Conservation (phyloP, 805 yeast genomes). For the Debaryomyces castellii region DNA sequence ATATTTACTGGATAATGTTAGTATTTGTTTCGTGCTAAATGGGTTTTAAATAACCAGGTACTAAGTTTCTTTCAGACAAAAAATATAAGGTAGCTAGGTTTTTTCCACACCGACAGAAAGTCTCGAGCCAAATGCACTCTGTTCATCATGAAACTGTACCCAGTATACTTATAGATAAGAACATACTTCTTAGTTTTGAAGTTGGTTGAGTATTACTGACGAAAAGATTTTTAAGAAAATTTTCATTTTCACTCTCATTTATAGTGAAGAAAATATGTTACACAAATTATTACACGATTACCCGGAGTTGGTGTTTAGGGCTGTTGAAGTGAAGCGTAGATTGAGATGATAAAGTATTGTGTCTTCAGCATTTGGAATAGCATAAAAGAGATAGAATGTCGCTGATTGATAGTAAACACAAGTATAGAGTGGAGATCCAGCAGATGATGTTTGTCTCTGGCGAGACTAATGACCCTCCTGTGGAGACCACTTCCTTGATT, state of each 20-base stretch:
- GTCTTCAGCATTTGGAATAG: too few relatives aligned
- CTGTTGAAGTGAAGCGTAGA: too few relatives aligned
- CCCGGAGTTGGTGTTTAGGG: background rate
- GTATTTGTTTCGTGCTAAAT: background rate
- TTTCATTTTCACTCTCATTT: background rate
- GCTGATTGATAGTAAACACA: conserved; percentile 47
- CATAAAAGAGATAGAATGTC: conserved; percentile 2
- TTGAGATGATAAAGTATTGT: too few relatives aligned
- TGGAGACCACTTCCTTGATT: conserved; percentile 85
- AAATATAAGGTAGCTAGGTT: conserved; percentile 91
- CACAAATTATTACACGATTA: background rate
- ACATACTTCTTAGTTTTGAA: background rate
- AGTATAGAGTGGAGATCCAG: conserved; percentile 89
- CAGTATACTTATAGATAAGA: background rate
- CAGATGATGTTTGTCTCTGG: conserved; percentile 99
- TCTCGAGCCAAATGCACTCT: conserved; percentile 99
- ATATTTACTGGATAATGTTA: background rate
- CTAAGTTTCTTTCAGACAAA: conserved; percentile 49
- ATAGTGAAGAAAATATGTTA: background rate
- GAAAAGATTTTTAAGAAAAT: background rate
- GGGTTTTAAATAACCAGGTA: background rate
- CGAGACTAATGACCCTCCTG: conserved; percentile 91
- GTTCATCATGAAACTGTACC: conserved; percentile 9
- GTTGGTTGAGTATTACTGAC: background rate
- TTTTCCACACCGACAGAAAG: conserved; percentile 95